phyloP scores from a whole-genome alignment of 1,284 basidiomycete genomes.

The Leccinum subfulvum region DNA sequence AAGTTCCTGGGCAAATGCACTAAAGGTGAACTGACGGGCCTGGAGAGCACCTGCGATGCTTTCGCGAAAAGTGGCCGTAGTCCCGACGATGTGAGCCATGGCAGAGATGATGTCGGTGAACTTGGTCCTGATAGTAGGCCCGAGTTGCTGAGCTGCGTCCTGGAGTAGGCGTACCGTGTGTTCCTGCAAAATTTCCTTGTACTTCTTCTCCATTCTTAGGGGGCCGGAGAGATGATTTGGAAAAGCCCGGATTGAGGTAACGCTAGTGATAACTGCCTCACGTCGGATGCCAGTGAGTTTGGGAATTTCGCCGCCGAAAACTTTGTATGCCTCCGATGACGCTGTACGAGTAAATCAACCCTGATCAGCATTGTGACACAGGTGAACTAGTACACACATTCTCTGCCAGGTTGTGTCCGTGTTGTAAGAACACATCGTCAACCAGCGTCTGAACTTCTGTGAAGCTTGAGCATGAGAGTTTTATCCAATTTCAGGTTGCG shows the following conservation, averaged over 20 bases:
- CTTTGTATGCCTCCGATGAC: too few relatives aligned
- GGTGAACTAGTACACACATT: too few relatives aligned
- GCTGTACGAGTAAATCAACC: too few relatives aligned
- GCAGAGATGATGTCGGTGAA: slow-evolving; percentile 8
- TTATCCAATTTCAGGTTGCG: too few relatives aligned
- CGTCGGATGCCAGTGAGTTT: too few relatives aligned
- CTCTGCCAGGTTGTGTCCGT: too few relatives aligned
- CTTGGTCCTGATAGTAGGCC: background rate
- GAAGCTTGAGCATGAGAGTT: too few relatives aligned
- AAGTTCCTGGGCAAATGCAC: slow-evolving; percentile 4
- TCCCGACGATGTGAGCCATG: slow-evolving; percentile 11
- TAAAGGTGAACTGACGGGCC: slow-evolving; percentile 2
- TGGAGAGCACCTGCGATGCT: slow-evolving; percentile 1
- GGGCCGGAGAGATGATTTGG: background rate
- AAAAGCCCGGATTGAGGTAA: background rate
- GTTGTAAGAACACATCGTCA: too few relatives aligned
- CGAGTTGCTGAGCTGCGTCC: background rate
- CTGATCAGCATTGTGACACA: too few relatives aligned
- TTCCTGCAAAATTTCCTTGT: background rate
- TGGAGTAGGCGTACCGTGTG: slow-evolving; percentile 8
- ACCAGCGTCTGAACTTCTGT: too few relatives aligned
- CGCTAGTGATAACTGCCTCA: too few relatives aligned
- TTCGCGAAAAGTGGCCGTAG: slow-evolving; percentile 14
- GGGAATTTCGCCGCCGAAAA: too few relatives aligned
- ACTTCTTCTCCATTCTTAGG: background rate